Evolutionary conservation across 208 protist genomes (phyloP).

Genomic region (Trichomonas vaginalis): DNA sequence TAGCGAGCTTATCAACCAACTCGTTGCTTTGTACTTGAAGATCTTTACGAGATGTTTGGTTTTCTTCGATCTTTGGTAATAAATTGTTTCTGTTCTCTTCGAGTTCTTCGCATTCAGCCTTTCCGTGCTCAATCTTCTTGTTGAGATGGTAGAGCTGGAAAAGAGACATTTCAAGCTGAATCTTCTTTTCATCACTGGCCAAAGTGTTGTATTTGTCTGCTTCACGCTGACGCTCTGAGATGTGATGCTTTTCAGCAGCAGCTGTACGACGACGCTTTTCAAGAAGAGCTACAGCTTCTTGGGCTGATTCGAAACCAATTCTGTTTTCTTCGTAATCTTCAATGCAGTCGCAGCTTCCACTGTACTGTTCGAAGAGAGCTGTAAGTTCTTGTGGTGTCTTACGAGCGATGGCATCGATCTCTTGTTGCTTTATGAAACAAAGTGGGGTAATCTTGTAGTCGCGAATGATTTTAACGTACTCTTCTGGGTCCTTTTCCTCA

Average conservation of each 20-base stretch:
- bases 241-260: not conserved
- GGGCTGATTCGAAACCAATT: not conserved
- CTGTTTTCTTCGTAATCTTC: not conserved
- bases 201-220: not conserved
- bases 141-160: not conserved
- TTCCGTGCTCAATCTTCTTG: not conserved
- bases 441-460: not conserved
- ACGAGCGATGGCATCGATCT: not conserved
- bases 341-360: not conserved
- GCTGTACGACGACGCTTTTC: not conserved
- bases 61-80: not conserved
- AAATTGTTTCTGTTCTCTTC: not conserved
- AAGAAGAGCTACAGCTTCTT: not conserved
- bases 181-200: not conserved
- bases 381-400: not conserved
- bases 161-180: not conserved
- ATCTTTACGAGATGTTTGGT: too few species aligned
- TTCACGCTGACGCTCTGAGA: not conserved
- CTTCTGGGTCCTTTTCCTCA: not conserved
- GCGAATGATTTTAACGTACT: not conserved
- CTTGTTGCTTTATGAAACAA: not conserved
- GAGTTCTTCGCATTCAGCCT: not conserved
- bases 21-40: not conserved
- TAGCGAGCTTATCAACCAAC: not conserved
- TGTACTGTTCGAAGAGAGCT: not conserved